These are phyloP conservation scores for Aspergillus nomiae DNA, from an alignment of 2,329 filamentous ascomycete species.

Conservation along the genomic window DNA sequence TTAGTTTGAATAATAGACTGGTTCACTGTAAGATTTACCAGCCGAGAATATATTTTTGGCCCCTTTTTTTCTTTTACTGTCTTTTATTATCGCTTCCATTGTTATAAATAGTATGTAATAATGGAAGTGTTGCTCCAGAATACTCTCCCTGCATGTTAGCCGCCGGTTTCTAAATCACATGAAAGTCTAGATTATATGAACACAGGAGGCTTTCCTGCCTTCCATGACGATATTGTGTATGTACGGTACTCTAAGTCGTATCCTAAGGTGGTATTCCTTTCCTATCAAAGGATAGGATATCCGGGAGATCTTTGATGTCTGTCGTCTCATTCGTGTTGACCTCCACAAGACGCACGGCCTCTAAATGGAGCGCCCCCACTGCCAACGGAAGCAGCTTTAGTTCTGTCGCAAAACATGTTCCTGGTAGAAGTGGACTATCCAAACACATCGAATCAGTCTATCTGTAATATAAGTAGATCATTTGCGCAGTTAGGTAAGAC, in stretches of 20 bases:
- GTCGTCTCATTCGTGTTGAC: slow-evolving; percentile 57
- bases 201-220: background rate
- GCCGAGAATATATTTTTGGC: background rate
- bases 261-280: slow-evolving; percentile 5
- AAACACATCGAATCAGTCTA: slow-evolving; percentile 4
- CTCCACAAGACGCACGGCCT: slow-evolving; percentile 58
- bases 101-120: background rate
- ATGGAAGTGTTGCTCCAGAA: background rate
- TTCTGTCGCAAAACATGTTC: slow-evolving; percentile 59
- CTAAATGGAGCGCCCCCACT: slow-evolving; percentile 54
- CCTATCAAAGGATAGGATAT: slow-evolving; percentile 49
- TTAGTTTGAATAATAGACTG: background rate
- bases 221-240: background rate
- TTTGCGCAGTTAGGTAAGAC: slow-evolving; percentile 22
- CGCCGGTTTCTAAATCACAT: background rate
- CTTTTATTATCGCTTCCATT: background rate
- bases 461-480: background rate
- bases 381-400: slow-evolving; percentile 57
- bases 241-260: background rate
- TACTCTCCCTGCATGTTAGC: background rate
- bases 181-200: background rate
- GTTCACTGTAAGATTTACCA: background rate
- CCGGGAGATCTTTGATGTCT: slow-evolving; percentile 59
- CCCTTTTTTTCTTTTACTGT: background rate
- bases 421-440: slow-evolving; percentile 54